These are phyloP conservation scores for Rhizophora apiculata DNA, from an alignment of 345 rosid genomes.

Conservation along the genomic window DNA sequence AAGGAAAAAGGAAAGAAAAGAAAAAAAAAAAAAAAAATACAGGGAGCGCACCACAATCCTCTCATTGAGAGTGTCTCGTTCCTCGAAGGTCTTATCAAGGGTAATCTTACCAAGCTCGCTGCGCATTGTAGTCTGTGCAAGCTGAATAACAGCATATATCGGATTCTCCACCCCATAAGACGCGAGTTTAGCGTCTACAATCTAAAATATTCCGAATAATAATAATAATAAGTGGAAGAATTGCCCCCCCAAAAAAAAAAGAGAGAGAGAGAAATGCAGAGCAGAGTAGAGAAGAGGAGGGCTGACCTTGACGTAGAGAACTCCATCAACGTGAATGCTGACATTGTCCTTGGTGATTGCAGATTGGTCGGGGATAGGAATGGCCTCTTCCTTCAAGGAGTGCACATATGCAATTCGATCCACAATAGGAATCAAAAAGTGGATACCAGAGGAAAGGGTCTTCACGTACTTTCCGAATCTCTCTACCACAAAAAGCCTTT, in stretches of 20 bases:
- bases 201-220: no score
- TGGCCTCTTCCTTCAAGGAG: conserved; percentile 94
- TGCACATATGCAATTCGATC: conserved; percentile 96
- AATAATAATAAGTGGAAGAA: conserved; percentile 11
- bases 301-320: conserved; percentile 77
- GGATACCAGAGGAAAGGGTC: conserved; percentile 77
- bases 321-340: conserved; percentile 87
- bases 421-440: conserved; percentile 78
- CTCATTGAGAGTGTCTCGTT: conserved; percentile 82
- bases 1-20: not conserved
- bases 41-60: conserved; percentile 74
- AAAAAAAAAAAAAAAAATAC: not conserved
- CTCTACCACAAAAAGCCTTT: conserved; percentile 78
- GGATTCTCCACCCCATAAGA: conserved; percentile 97
- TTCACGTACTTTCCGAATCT: conserved; percentile 78
- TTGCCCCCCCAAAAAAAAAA: not conserved
- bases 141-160: conserved; percentile 79
- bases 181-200: conserved; percentile 47
- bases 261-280: not conserved
- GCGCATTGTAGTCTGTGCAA: conserved; percentile 96
- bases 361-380: conserved; percentile 80
- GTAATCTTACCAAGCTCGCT: conserved; percentile 96
- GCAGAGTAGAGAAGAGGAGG: not conserved
- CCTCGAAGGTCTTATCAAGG: conserved; percentile 95
- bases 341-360: conserved; percentile 95